A percentile compares a stretch with the other conserved stretches of the same genome.
Conservation (phyloP, 1,284 basidiomycete species). For the Takashimella koratensis region DNA sequence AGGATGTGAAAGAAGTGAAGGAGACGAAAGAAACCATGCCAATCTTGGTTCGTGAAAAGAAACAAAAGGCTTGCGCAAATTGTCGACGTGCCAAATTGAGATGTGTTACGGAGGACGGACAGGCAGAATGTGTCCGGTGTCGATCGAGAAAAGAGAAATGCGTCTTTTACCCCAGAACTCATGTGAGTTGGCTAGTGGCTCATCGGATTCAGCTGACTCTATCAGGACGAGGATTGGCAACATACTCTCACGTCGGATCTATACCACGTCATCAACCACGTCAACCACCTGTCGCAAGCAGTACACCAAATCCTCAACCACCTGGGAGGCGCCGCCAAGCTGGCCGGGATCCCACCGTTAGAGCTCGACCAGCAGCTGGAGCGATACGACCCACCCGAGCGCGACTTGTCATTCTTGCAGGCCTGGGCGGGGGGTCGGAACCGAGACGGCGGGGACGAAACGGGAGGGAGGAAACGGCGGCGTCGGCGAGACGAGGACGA, state of each 20-base stretch:
- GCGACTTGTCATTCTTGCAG: conserved; percentile 25
- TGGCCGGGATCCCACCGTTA: conserved; percentile 19
- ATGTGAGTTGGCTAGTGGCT: conserved; percentile 25
- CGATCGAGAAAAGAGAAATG: conserved; percentile 36
- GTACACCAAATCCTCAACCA: conserved; percentile 39
- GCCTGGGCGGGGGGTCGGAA: conserved; percentile 27
- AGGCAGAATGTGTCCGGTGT: conserved; percentile 42
- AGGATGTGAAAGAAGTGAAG: conserved; percentile 2
- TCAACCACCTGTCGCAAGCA: conserved; percentile 28
- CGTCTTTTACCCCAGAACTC: conserved; percentile 36
- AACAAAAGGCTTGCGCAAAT: conserved; percentile 40
- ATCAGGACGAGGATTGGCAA: conserved; percentile 44
- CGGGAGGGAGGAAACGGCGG: conserved; percentile 6
- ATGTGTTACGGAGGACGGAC: conserved; percentile 36
- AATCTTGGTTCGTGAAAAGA: conserved; percentile 22
- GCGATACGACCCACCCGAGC: conserved; percentile 29
- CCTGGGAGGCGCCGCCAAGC: conserved; percentile 9
- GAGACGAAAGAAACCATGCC: conserved; percentile 8
- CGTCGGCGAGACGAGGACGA: conserved; percentile 9
- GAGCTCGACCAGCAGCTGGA: conserved; percentile 14
- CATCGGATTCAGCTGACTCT: not conserved
- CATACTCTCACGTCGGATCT: conserved; percentile 35
- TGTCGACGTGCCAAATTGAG: conserved; percentile 43
- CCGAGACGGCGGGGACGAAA: conserved; percentile 11
- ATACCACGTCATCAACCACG: conserved; percentile 28